Conservation (phyloP, 352 stramenopile genomes). For the Phytophthora ohioensis region DNA sequence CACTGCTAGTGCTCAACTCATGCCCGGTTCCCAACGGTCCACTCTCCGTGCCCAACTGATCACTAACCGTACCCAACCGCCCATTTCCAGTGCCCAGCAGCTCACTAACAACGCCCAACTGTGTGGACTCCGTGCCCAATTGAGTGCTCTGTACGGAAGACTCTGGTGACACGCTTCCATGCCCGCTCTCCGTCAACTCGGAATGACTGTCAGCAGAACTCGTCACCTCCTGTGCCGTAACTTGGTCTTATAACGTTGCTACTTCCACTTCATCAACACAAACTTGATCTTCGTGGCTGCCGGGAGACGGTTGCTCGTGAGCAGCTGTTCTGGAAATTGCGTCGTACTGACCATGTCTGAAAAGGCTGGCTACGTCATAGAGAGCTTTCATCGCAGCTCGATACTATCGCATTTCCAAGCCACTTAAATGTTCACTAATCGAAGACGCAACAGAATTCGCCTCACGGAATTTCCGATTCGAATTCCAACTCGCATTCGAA, state of each 20-base stretch:
- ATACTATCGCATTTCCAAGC: conserved; percentile 23
- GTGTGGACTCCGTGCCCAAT: too few relatives aligned
- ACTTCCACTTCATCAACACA: not conserved
- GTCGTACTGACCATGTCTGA: conserved; percentile 20
- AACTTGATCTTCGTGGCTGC: not conserved
- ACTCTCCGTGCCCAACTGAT: conserved; percentile 2
- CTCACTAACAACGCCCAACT: too few relatives aligned
- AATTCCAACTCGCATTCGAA: conserved; percentile 9
- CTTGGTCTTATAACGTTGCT: not conserved
- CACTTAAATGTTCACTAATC: conserved; percentile 24
- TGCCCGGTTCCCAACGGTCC: too few relatives aligned
- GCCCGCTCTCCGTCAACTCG: too few relatives aligned
- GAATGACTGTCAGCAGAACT: not conserved
- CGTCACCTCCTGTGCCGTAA: not conserved
- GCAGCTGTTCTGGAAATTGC: not conserved
- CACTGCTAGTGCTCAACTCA: too few relatives aligned
- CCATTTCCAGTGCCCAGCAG: too few relatives aligned
- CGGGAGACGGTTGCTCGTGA: not conserved
- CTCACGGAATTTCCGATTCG: conserved; percentile 22
- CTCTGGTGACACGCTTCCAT: too few relatives aligned
- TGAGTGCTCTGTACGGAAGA: too few relatives aligned
- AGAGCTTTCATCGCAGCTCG: not conserved
- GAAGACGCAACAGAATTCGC: conserved; percentile 10
- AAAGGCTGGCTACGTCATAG: conserved; percentile 1
- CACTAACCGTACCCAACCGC: not conserved